A percentile compares a stretch with the other conserved stretches of the same genome.
Conservation (phyloP, 306 rosid genomes). For the Malus sylvestris region DNA sequence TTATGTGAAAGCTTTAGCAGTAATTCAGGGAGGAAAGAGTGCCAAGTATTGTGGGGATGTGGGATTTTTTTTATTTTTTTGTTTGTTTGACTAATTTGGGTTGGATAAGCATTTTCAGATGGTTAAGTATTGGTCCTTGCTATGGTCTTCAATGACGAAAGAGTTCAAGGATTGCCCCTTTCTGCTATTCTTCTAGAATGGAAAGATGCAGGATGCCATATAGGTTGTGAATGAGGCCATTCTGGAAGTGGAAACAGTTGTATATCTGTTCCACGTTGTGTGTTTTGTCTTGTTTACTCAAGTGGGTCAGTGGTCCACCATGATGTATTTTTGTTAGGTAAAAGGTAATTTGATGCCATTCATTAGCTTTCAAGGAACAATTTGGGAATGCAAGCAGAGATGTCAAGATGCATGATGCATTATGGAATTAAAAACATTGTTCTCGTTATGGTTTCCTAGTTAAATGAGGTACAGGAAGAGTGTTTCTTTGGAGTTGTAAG, state of each 20-base stretch:
- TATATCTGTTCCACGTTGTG: neutral
- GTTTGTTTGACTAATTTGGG: neutral
- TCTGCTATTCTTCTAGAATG: neutral
- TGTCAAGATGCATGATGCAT: neutral
- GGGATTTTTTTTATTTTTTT: neutral
- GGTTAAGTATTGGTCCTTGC: neutral
- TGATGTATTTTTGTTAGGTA: neutral
- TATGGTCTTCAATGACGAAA: neutral
- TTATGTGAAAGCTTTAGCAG: neutral
- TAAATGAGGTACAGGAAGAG: neutral
- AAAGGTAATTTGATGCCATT: neutral
- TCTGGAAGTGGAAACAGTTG: neutral
- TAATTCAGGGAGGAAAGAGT: neutral
- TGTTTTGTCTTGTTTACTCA: neutral
- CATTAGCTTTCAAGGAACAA: neutral
- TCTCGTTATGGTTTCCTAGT: neutral
- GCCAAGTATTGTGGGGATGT: neutral
- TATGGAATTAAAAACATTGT: neutral
- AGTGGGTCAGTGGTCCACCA: neutral
- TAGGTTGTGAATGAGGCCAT: neutral
- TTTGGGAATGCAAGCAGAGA: neutral
- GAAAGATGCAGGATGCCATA: neutral
- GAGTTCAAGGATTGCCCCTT: neutral
- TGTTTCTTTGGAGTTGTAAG: neutral
- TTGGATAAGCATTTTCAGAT: neutral